Percentiles rank a stretch among this genome's conserved stretches.
Conservation (phyloP, 768 basidiomycete genomes). For the Pisolithus marmoratus region DNA sequence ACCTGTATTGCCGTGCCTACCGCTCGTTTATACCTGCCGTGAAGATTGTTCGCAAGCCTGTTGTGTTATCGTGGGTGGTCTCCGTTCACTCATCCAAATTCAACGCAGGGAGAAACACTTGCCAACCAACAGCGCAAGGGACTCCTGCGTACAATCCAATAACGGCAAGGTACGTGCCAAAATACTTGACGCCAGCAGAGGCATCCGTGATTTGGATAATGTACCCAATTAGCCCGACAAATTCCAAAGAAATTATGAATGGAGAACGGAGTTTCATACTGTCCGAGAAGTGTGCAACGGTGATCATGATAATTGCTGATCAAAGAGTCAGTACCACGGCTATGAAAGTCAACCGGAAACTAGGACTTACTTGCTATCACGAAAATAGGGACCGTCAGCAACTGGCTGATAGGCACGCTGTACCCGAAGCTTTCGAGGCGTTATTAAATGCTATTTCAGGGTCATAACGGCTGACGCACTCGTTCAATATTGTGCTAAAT, state of each 20-base stretch:
- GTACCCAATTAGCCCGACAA: constrained; percentile 47
- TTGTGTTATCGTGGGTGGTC: too few relatives aligned
- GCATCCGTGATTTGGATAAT: too few relatives aligned
- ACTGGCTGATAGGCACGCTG: constrained; percentile 46
- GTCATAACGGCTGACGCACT: constrained; percentile 20
- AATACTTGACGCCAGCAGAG: too few relatives aligned
- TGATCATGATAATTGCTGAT: constrained; percentile 46
- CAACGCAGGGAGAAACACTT: constrained; percentile 6
- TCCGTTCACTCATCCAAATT: background rate
- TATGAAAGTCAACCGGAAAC: background rate
- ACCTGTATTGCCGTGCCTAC: too few relatives aligned
- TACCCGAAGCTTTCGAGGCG: constrained; percentile 46
- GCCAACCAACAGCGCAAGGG: constrained; percentile 61
- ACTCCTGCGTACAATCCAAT: constrained; percentile 53
- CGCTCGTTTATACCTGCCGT: too few relatives aligned
- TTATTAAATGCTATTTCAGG: background rate
- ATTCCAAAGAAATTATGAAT: constrained; percentile 47
- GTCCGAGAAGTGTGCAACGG: too few relatives aligned
- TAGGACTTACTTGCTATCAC: too few relatives aligned
- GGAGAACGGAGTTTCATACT: constrained; percentile 47
- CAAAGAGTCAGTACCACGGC: background rate
- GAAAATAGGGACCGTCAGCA: too few relatives aligned
- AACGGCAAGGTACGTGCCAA: constrained; percentile 61
- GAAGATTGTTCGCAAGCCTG: too few relatives aligned
- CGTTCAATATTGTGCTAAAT: too few relatives aligned